Percentiles rank a stretch among this genome's conserved stretches.
phyloP scores from a whole-genome alignment of 169 alveolate genomes.

The Toxoplasma gondii region DNA sequence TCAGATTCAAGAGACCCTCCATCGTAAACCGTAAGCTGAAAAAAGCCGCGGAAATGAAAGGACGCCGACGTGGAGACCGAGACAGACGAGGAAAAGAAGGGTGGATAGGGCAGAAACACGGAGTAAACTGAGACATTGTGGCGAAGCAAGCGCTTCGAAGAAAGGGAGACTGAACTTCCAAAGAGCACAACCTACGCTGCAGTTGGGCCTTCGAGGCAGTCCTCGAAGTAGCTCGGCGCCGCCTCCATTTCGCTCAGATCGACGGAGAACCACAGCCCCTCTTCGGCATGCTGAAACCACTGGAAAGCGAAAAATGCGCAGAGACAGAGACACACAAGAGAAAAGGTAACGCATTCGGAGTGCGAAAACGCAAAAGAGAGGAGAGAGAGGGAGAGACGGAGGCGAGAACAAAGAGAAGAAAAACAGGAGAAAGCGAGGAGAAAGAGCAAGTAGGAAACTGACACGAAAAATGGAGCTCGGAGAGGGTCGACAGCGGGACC shows the following conservation, averaged over 20 bases:
- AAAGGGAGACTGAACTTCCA: neutral
- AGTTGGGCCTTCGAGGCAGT: constrained; percentile 21
- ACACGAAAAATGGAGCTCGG: too few relatives aligned
- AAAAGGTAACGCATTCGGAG: neutral
- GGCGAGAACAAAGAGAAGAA: neutral
- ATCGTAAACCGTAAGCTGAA: neutral
- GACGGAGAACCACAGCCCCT: constrained; percentile 17
- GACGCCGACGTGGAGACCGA: neutral
- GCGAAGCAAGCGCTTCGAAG: neutral
- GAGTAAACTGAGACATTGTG: neutral
- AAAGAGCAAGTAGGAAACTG: too few relatives aligned
- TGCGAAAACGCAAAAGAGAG: neutral
- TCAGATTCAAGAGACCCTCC: neutral
- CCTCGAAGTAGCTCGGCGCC: constrained; percentile 33
- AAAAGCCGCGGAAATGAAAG: neutral
- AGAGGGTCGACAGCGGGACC: too few relatives aligned
- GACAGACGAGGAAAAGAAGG: neutral
- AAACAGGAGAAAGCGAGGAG: too few relatives aligned
- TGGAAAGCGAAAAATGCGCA: neutral
- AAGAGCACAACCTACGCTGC: neutral
- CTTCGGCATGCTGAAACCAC: constrained; percentile 3
- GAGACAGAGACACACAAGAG: neutral
- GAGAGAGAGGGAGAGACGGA: neutral
- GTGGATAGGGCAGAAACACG: neutral
- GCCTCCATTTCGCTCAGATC: neutral